Evolutionary conservation across 75 land plant species (phyloP), one percentile per base, ranked within the genome.

Genomic region (Isoetes taiwanensis): DNA sequence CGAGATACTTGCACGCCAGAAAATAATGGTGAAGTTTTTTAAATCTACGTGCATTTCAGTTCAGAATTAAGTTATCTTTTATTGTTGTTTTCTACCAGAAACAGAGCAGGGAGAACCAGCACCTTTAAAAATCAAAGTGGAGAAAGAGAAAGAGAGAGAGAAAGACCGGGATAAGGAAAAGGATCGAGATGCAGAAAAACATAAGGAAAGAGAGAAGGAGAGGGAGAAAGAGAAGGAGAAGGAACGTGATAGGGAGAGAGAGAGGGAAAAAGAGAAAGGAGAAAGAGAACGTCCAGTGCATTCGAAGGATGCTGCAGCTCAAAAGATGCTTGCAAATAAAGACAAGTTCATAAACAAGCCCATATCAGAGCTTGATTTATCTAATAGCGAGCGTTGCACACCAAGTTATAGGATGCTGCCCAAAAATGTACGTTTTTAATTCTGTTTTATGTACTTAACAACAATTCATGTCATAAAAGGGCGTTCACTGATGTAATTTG

Each of bases 331-430:
- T 41, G 19, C 80, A 20, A 79, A 59, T 61, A 89, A 85, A 56
- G 86, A 78, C 28, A 85, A 90, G 59, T 85, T 72, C 38, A 58
- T 65, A 41, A 73, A 57, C 35, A 91, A 91, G 43, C 88, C 95
- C 2, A 81, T 91, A 31, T 77, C 84, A 14, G 97, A 91, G 75
- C 83, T 91, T 62, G 97, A 91, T 63, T 79, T 91, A 19, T 87
- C 97, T 39, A 71, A 72, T 54, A 86, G 81, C 61, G 79, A 80
- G 50, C 78, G 83, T 14, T 91, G 97, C 39, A 84, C 97, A 34
- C 97, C 97, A 3, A 91, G 97, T 54, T 91, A 87, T 41, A 82
- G 97, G 23, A 78, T 84, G 27, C 80, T 91, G n/a, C 97, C 97
- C 25, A 80, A 81, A 43, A 74, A 75, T 61, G 91, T 86, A 74